Evolutionary conservation across 371 early-diverging fungal genomes (phyloP), one percentile per base, ranked within the genome.

Genomic region (Ordospora colligata): DNA sequence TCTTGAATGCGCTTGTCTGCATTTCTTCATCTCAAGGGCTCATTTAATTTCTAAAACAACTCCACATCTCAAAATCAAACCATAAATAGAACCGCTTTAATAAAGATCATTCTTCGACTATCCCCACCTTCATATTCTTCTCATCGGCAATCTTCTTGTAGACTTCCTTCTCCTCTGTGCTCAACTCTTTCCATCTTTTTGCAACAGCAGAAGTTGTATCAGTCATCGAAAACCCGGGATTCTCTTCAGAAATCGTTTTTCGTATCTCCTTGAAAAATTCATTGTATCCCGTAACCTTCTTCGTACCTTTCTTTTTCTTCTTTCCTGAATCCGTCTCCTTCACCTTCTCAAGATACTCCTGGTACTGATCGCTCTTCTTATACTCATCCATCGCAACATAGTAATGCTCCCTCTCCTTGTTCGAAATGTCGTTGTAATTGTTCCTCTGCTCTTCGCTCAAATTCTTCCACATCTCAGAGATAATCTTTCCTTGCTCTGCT

Each of bases 361-460:
- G 67, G 45, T 81, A 84, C 67, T 70, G 73, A 23, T 76, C 79
- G 1, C 80, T 83, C 58, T 81, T 72, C 58, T 81, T 80, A 70
- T 84, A 82, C 63, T 73, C 78, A 52, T 76, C 83, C 51, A 74
- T 42, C 37, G 62, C 75, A 8, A 63, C 58, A 23, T 72, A 64
- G 70, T 84, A 82, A 21, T 65, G 19, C 54, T 76, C 64, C 32
- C 76, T 79, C 7, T 74, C 75, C 25, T 71, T 51, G 21, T 47
- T 67, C 21, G 81, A 82, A 58, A 74, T 72, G 22, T 64, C 43
- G 14, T 77, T 74, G 67, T 74, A 78, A 32, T 67, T 69, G 37
- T 81, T 50, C 51, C 83, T 84, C 42, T n/a, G 37, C 11, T 79
- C 79, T 10, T 69, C 70, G n/a, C 12, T 25, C 6, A 80, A 40